Evolutionary conservation across 306 rosid genomes (phyloP).

Genomic region (Cyamopsis tetragonoloba): DNA sequence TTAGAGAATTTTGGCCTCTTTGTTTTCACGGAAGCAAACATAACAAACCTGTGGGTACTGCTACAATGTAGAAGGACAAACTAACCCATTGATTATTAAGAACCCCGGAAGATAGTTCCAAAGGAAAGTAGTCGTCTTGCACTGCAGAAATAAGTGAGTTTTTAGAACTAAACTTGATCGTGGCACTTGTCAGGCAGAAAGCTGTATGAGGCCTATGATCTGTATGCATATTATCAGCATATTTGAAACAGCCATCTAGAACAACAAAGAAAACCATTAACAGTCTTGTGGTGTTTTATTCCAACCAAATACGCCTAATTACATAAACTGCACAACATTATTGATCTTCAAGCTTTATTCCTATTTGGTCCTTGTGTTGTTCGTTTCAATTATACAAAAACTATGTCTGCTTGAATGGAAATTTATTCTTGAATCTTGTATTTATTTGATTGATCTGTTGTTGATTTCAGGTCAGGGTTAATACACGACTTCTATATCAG

Average conservation of each 20-base stretch:
- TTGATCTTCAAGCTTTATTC: constrained; percentile 2
- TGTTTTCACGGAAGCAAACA: background rate
- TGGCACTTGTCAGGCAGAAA: background rate
- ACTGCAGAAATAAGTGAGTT: background rate
- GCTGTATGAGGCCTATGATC: background rate
- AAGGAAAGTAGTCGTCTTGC: background rate
- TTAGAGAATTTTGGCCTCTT: background rate
- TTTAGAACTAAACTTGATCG: background rate
- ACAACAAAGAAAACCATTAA: background rate
- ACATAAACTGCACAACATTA: background rate
- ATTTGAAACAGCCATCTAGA: background rate
- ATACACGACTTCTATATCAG: constrained; percentile 95
- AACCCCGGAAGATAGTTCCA: background rate
- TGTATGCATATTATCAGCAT: background rate
- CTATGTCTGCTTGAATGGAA: background rate
- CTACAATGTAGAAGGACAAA: background rate
- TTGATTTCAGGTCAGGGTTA: constrained; percentile 88
- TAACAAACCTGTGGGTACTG: background rate
- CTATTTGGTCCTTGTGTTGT: background rate
- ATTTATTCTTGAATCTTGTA: background rate
- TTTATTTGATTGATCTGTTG: constrained; percentile 18
- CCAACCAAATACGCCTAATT: background rate
- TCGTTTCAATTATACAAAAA: background rate
- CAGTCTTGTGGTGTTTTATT: background rate
- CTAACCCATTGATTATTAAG: background rate